Base-by-base conservation (phyloP, 2,329 filamentous ascomycete genomes). In the Aspergillus vadensis region DNA sequence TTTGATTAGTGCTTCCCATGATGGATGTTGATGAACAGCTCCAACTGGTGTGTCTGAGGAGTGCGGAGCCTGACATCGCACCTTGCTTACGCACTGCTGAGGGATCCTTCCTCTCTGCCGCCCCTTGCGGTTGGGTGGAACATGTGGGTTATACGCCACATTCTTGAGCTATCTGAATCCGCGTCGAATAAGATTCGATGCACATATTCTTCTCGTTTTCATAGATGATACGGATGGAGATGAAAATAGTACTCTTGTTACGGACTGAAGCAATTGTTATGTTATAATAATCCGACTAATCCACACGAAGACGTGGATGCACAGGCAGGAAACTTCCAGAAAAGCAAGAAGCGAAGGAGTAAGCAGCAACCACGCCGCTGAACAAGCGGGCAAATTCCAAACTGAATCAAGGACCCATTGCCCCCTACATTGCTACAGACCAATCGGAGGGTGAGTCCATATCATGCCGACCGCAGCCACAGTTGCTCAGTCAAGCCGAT, bases 81-180 rank as follows among this genome's bases (percentile, higher is more conserved):
- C 25, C 47, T 50, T n/a, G 47, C 47, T 50, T 50, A 50, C 47
- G 47, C 30, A 27, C 47, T 50, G 47, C 47, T 32, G 27, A 50
- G 47, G 25, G 25, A 50, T 50, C 41, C 41, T 19, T 44, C 41
- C 41, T 44, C 21, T 44, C 10, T 19, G 10, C 41, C 15, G 39
- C n/a, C 39, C 39, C 15, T 43, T 43, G 17, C 19, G 12, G 17
- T 44, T 44, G 41, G 19, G 10, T 10, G 6, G 7, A 14, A 44
- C 6, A 19, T 15, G 41, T 15, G 41, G 41, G 41, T 44, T 44
- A 7, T 14, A 5, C 10, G 41, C 41, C 41, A 44, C 19, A 44
- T 44, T 44, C 17, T 23, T 44, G 10, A 44, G 19, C 41, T 21
- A 44, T 23, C 9, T 23, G 41, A 23, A 23, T 1, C 41, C 23